Conservation (phyloP, 202 grass and related monocot genomes). For the Setaria viridis region DNA sequence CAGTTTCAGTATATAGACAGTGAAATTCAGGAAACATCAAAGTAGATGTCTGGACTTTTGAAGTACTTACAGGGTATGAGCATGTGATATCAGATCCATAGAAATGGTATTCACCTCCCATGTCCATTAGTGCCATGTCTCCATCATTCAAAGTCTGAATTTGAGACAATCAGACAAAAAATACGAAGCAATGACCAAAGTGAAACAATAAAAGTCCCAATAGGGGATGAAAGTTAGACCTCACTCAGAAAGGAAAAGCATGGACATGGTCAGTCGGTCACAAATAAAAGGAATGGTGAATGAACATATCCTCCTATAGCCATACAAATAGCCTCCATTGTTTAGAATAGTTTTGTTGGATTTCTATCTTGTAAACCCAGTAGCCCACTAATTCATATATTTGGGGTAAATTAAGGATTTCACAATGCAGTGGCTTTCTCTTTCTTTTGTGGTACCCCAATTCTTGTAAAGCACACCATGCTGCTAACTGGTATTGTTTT, state of each 20-base stretch:
- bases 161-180: slow-evolving; percentile 32
- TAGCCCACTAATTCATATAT: not conserved
- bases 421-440: not conserved
- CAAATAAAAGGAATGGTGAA: not conserved
- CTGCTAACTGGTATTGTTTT: too few species aligned
- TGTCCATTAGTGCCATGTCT: slow-evolving; percentile 93
- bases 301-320: not conserved
- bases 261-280: not conserved
- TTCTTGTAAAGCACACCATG: not conserved
- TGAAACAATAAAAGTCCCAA: slow-evolving; percentile 23
- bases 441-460: not conserved
- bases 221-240: slow-evolving; percentile 16
- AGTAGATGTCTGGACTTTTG: slow-evolving; percentile 18
- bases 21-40: not conserved
- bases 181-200: slow-evolving; percentile 10
- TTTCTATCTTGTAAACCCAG: slow-evolving; percentile 12
- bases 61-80: slow-evolving; percentile 91
- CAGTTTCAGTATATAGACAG: not conserved
- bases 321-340: slow-evolving; percentile 6
- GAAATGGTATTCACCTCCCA: slow-evolving; percentile 94
- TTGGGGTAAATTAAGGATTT: slow-evolving; percentile 21
- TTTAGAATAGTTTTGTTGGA: slow-evolving; percentile 25
- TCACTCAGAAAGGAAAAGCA: not conserved
- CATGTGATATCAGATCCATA: slow-evolving; percentile 99
- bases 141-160: slow-evolving; percentile 83